Percentiles rank a stretch among this genome's conserved stretches.
phyloP scores from a whole-genome alignment of 768 basidiomycete genomes.

The Kwoniella newhampshirensis region DNA sequence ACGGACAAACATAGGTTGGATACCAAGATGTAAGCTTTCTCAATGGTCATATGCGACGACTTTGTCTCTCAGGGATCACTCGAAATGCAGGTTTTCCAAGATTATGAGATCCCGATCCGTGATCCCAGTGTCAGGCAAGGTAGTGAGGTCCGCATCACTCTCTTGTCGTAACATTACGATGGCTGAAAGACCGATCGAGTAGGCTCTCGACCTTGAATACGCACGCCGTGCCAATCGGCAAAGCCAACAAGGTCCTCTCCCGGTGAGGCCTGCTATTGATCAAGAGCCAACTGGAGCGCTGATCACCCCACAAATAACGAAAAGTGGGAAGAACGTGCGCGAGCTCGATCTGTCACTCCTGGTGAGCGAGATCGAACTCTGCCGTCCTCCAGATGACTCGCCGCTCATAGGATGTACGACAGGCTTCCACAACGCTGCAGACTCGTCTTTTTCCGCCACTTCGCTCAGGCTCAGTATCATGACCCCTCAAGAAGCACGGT shows the following conservation, averaged over 20 bases:
- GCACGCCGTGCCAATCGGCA: constrained; percentile 26
- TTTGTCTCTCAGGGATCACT: no score
- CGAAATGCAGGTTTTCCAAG: constrained; percentile 24
- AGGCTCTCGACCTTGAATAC: constrained; percentile 24
- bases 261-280: constrained; percentile 14
- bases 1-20: background rate
- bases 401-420: background rate
- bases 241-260: constrained; percentile 22
- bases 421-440: constrained; percentile 16
- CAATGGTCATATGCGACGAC: no score
- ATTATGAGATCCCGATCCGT: constrained; percentile 18
- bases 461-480: constrained; percentile 39
- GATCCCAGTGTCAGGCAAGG: constrained; percentile 18
- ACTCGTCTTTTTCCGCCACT: constrained; percentile 28
- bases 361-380: no score
- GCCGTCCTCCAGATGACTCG: no score
- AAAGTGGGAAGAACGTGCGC: constrained; percentile 31
- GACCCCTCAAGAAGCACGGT: constrained; percentile 44
- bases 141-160: constrained; percentile 19
- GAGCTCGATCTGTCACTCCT: constrained; percentile 5
- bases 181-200: no score
- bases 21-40: constrained; percentile 12
- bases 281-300: no score
- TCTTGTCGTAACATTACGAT: background rate
- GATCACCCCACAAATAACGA: background rate